A percentile compares a stretch with the other conserved stretches of the same genome.
Conservation (phyloP, 1,284 basidiomycete species). For the Porogramme epimiltina region DNA sequence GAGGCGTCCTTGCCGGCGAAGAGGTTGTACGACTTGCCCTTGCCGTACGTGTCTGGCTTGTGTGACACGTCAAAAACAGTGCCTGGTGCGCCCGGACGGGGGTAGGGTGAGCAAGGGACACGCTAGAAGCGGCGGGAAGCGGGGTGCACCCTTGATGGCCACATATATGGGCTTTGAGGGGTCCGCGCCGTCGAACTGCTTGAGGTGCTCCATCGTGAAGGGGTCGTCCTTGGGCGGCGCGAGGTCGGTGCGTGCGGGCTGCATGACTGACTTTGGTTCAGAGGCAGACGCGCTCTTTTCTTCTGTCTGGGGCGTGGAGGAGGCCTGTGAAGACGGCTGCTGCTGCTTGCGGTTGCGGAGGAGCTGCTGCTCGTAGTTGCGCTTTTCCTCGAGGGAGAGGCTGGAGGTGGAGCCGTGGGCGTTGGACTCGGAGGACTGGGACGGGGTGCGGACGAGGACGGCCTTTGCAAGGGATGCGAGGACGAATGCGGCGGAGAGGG, state of each 20-base stretch:
- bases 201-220: conserved; percentile 70
- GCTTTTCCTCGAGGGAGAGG: conserved; percentile 17
- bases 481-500: conserved; percentile 22
- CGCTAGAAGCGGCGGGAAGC: conserved; percentile 1
- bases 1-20: conserved; percentile 93
- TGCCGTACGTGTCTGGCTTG: conserved; percentile 83
- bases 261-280: conserved; percentile 69
- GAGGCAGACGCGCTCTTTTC: conserved; percentile 22
- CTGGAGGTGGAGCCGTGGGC: conserved; percentile 8
- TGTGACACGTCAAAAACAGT: conserved; percentile 84
- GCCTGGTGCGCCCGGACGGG: conserved; percentile 42
- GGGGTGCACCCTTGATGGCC: conserved; percentile 76
- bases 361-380: conserved; percentile 19
- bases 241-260: conserved; percentile 60
- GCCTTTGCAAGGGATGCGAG: conserved; percentile 24
- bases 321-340: conserved; percentile 3
- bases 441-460: conserved; percentile 9
- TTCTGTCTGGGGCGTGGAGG: conserved; percentile 2
- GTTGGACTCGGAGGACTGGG: conserved; percentile 6
- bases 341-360: conserved; percentile 12
- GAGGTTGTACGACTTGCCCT: conserved; percentile 67
- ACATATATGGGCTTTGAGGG: conserved; percentile 77
- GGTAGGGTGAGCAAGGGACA: background rate
- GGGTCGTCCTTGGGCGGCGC: conserved; percentile 79
- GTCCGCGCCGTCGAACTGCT: conserved; percentile 69